Base-by-base conservation (phyloP, 2,329 filamentous ascomycete genomes). In the Blastomyces emzantsi region DNA sequence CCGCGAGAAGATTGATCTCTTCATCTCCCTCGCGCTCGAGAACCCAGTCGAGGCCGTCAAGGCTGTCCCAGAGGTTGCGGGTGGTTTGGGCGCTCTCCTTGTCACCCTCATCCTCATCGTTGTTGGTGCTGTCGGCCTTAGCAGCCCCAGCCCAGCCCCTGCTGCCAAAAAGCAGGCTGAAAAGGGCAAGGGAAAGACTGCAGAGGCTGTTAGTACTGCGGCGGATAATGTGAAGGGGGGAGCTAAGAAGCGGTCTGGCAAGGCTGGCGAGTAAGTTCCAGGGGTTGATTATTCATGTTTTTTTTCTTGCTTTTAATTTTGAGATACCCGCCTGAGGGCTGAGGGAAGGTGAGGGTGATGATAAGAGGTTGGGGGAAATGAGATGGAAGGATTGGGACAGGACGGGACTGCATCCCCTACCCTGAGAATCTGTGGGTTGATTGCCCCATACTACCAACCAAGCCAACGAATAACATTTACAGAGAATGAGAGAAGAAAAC, bases 1-100 rank as follows among this genome's bases (percentile, higher is more conserved):
- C 79, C 90, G 87, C 79, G 90, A 96, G 87, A 97, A 97, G 87
- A 77, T 95, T 66, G 88, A 95, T 70, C 86, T 95, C 67, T 99
- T 99, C 85, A 76, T 94, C 71, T 87, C 87, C 70, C 87, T 97
- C 72, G 90, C 87, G 75, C 85, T 90, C 82, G 84, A 86, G 71
- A 88, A 95, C 78, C 92, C 92, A 64, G 72, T 96, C 69, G 83
- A 92, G 79, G 92, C 92, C 62, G 81, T 92, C 80, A 90, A 90
- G 81, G 90, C 91, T 71, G 90, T 97, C 68, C 94, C 94, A 69
- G 94, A 97, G 80, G 88, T 96, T 70, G 90, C 92, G 67, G 92
- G 87, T 73, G 90, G 86, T 73, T 80, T 96, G 72, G 89, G 82
- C 73, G 89, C 87, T 69, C 76, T 92, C 67, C 75, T 87, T 56